Percentiles rank a stretch among this genome's conserved stretches.
phyloP scores from a whole-genome alignment of 202 grass and related monocot species.

The Carex sylvatica region DNA sequence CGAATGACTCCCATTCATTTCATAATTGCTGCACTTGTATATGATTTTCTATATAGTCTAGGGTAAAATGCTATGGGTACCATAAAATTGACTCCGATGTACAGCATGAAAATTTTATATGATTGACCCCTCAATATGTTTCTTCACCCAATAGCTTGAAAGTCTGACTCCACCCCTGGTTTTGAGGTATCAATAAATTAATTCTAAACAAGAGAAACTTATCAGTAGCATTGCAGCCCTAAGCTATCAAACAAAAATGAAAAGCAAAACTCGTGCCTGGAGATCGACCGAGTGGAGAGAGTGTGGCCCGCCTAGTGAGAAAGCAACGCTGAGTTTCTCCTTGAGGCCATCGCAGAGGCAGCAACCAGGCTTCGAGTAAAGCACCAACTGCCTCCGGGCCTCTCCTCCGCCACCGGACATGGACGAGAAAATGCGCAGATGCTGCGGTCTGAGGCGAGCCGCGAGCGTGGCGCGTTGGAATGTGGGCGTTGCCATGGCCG shows the following conservation, averaged over 20 bases:
- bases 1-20: too few relatives aligned
- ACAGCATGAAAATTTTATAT: too few relatives aligned
- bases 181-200: not conserved
- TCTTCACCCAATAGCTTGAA: too few relatives aligned
- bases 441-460: constrained; percentile 19
- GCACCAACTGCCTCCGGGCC: constrained; percentile 45
- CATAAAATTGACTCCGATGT: too few relatives aligned
- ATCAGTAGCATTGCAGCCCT: not conserved
- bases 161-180: too few relatives aligned
- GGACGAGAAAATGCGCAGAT: constrained; percentile 4
- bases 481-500: constrained; percentile 14
- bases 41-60: too few relatives aligned
- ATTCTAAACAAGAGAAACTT: not conserved
- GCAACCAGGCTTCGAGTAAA: constrained; percentile 83
- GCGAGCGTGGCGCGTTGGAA: constrained; percentile 20
- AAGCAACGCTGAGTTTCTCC: constrained; percentile 74
- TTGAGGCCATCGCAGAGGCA: constrained; percentile 94
- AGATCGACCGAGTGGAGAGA: constrained; percentile 75
- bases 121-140: too few relatives aligned
- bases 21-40: too few relatives aligned
- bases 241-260: not conserved
- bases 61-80: too few relatives aligned
- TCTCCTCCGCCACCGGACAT: constrained; percentile 28
- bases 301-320: constrained; percentile 53
- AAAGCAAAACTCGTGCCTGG: constrained; percentile 29